phyloP scores from a whole-genome alignment of 176 grass and related monocot genomes.

The Juncus effusus region DNA sequence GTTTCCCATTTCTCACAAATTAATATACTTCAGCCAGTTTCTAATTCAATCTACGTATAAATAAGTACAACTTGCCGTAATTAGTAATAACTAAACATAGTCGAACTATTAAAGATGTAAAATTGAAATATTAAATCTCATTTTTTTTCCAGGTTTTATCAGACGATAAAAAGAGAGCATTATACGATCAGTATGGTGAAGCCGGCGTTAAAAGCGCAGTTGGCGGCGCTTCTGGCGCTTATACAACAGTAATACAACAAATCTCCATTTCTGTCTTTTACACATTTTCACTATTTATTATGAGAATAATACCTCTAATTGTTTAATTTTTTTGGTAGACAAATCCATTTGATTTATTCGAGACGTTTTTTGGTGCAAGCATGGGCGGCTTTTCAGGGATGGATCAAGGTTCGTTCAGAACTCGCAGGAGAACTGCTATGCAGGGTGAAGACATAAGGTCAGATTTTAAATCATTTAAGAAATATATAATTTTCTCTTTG shows the following conservation, averaged over 20 bases:
- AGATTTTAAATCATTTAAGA: constrained; percentile 23
- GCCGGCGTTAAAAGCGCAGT: constrained; percentile 87
- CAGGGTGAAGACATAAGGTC: constrained; percentile 97
- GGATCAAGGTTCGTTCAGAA: constrained; percentile 77
- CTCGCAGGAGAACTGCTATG: constrained; percentile 57
- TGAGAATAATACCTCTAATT: constrained; percentile 14
- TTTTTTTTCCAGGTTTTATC: constrained; percentile 75
- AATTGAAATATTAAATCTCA: constrained; percentile 29
- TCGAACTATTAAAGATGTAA: too few relatives aligned
- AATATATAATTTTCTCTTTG: not conserved
- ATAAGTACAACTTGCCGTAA: not conserved
- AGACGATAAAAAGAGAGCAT: constrained; percentile 91
- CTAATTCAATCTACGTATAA: not conserved
- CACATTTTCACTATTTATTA: too few relatives aligned
- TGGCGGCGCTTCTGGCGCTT: constrained; percentile 79
- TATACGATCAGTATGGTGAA: constrained; percentile 99
- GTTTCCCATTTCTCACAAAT: constrained; percentile 6
- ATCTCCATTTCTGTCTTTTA: constrained; percentile 31
- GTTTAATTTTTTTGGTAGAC: constrained; percentile 40
- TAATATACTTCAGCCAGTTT: too few relatives aligned
- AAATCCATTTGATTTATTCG: constrained; percentile 97
- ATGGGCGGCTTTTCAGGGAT: constrained; percentile 90
- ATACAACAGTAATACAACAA: constrained; percentile 49
- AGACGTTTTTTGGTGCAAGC: constrained; percentile 93
- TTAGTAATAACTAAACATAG: not conserved